These are phyloP conservation scores for Primulina huaijiensis DNA, from an alignment of 257 asterid species.

Conservation along the genomic window DNA sequence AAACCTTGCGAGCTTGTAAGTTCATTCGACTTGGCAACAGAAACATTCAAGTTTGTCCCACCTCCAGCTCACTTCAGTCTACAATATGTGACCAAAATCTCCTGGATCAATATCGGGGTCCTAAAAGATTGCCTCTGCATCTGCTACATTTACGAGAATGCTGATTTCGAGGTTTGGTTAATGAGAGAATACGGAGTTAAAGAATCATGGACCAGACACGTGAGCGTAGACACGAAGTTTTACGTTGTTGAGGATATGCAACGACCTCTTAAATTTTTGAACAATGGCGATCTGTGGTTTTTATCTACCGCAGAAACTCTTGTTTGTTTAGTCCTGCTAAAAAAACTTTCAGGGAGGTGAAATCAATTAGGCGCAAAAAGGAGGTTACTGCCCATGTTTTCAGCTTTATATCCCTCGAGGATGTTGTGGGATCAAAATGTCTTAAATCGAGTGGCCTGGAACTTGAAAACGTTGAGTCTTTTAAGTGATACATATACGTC, in stretches of 20 bases:
- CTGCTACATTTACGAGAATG: constrained; percentile 42
- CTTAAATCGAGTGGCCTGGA: constrained; percentile 8
- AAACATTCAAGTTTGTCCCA: constrained; percentile 32
- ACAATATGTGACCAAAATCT: constrained; percentile 29
- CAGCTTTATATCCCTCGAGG: constrained; percentile 46
- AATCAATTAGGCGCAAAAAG: constrained; percentile 23
- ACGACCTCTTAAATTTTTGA: constrained; percentile 41
- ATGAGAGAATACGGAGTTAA: constrained; percentile 50
- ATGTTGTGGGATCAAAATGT: constrained; percentile 27
- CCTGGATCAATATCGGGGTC: constrained; percentile 46
- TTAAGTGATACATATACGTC: not conserved
- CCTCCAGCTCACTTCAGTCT: constrained; percentile 42
- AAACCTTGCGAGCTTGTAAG: constrained; percentile 43
- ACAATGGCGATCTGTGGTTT: constrained; percentile 52
- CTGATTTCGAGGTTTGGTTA: constrained; percentile 47
- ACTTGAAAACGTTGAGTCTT: not conserved
- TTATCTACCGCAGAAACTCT: constrained; percentile 33
- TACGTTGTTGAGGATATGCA: constrained; percentile 46
- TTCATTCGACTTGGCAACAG: constrained; percentile 46
- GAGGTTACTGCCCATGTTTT: constrained; percentile 34
- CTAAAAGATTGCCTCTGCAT: constrained; percentile 43
- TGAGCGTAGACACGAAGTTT: constrained; percentile 41
- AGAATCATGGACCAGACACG: constrained; percentile 50
- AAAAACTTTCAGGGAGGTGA: constrained; percentile 44
- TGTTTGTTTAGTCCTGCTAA: constrained; percentile 42